These are phyloP conservation scores for Coccomyxa sp. DNA, from an alignment of 139 green algal genomes.

Conservation along the genomic window DNA sequence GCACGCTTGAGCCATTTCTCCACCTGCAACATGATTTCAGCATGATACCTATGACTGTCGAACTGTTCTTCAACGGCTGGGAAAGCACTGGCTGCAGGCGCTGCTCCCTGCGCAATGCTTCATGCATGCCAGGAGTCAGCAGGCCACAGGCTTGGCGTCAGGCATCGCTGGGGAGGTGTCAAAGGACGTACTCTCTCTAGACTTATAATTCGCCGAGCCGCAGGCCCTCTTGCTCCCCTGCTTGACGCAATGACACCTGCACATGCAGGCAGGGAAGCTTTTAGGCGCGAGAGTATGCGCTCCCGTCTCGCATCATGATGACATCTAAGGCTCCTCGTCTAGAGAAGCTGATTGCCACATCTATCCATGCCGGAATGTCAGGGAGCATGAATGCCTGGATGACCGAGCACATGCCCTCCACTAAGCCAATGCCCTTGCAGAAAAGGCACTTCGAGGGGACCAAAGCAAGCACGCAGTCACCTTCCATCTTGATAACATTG, in stretches of 20 bases:
- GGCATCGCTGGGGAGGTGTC: no score
- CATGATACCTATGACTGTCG: not conserved
- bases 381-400: no score
- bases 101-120: no score
- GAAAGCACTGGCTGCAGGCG: not conserved
- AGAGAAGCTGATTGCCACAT: no score
- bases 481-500: not conserved
- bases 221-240: conserved; percentile 3
- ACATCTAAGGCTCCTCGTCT: no score
- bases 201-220: conserved; percentile 25
- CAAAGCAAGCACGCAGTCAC: not conserved
- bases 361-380: no score
- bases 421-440: no score
- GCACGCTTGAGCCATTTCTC: conserved; percentile 34
- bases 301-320: no score
- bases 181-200: conserved; percentile 8
- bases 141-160: no score
- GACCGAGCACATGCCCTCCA: no score
- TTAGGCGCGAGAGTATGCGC: no score
- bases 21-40: conserved; percentile 3
- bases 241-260: conserved; percentile 3
- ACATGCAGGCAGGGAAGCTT: not conserved
- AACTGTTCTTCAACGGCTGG: not conserved
- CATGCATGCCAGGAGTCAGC: no score
- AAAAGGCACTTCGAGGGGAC: not conserved